phyloP scores from a whole-genome alignment of 2,329 filamentous ascomycete species.

The Fusarium ramigenum region DNA sequence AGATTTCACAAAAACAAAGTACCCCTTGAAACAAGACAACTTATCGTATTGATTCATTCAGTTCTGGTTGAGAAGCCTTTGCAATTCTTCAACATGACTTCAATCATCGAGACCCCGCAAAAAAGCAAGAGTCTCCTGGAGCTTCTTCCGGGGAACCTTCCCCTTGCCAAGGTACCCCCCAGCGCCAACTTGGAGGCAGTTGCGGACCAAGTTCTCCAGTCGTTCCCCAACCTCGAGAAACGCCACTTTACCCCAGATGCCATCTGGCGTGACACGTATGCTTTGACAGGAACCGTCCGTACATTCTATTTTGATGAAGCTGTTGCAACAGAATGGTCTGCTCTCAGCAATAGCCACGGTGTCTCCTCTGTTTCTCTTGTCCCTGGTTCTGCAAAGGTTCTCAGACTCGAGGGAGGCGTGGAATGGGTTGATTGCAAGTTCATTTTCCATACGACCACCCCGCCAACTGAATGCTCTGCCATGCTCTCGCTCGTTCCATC shows the following conservation, averaged over 20 bases:
- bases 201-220: background rate
- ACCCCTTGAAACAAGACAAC: no score
- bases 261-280: background rate
- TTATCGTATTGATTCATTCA: no score
- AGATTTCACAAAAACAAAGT: no score
- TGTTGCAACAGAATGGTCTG: background rate
- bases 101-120: background rate
- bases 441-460: background rate
- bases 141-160: background rate
- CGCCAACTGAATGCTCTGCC: background rate
- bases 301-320: background rate
- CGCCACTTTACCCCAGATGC: background rate
- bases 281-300: background rate
- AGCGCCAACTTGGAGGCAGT: background rate
- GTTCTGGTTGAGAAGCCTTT: background rate
- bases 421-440: background rate
- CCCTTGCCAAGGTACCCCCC: background rate
- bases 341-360: background rate
- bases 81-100: background rate
- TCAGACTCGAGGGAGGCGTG: background rate
- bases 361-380: background rate
- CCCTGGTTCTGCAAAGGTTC: background rate
- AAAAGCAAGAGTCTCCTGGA: background rate
- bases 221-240: background rate
- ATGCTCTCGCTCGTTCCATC: background rate